These are phyloP conservation scores for Chlorella sp. DNA, from an alignment of 139 green algal genomes.

Conservation along the genomic window DNA sequence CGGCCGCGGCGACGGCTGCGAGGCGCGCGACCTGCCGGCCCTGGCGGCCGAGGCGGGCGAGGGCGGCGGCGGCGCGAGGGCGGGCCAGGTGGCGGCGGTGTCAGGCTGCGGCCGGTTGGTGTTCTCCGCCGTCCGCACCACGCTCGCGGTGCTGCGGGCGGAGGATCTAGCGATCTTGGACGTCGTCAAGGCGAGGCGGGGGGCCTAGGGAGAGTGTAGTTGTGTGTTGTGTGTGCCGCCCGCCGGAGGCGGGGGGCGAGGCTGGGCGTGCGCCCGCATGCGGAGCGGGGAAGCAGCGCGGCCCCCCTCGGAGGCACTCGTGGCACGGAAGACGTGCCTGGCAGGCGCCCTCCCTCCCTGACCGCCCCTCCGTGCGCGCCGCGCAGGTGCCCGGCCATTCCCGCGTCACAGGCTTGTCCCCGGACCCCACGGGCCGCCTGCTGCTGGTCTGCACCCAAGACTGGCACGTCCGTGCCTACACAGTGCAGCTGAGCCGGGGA, in stretches of 20 bases:
- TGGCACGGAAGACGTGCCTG: too few species aligned
- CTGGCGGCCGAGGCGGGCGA: background rate
- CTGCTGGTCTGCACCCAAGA: conserved; percentile 79
- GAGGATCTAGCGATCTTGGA: conserved; percentile 59
- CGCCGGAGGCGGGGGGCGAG: too few species aligned
- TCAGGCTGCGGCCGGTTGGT: conserved; percentile 2
- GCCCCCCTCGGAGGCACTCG: background rate
- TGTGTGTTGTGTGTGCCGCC: too few species aligned
- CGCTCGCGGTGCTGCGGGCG: conserved; percentile 65
- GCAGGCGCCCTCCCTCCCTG: background rate
- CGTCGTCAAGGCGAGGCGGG: conserved; percentile 58
- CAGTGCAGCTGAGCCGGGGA: conserved; percentile 28
- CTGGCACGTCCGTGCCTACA: conserved; percentile 60
- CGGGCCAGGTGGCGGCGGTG: conserved; percentile 13
- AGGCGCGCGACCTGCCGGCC: background rate
- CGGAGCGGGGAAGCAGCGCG: background rate
- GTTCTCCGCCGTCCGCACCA: conserved; percentile 27
- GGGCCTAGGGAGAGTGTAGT: too few species aligned
- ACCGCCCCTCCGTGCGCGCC: background rate
- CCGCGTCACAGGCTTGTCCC: conserved; percentile 54
- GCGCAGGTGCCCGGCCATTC: conserved; percentile 46
- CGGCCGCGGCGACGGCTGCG: background rate
- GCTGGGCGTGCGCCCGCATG: too few species aligned
- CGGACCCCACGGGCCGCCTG: conserved; percentile 66
- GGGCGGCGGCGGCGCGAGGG: too few species aligned